phyloP scores from a whole-genome alignment of 805 yeast genomes.

The Candida incommunis region DNA sequence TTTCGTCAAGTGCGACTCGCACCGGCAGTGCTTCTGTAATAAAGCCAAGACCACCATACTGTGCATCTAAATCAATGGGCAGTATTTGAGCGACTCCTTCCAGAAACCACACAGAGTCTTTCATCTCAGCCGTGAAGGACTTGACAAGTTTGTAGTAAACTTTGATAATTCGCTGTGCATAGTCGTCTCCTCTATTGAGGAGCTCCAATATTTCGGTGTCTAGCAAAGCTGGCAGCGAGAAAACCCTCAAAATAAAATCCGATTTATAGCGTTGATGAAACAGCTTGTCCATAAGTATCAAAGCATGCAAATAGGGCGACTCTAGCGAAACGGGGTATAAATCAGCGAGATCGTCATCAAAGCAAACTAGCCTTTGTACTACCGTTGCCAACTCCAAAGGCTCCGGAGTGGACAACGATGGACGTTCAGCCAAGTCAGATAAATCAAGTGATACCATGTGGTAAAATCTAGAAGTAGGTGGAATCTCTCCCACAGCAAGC shows the following conservation, averaged over 20 bases:
- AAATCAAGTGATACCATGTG: slow-evolving; percentile 73
- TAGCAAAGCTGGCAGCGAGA: slow-evolving; percentile 85
- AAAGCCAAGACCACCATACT: slow-evolving; percentile 44
- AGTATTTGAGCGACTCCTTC: slow-evolving; percentile 82
- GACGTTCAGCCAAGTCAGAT: slow-evolving; percentile 71
- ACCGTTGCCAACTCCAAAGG: slow-evolving; percentile 6
- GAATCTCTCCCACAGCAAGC: slow-evolving; percentile 91
- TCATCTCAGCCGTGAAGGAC: slow-evolving; percentile 73
- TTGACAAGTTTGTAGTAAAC: slow-evolving; percentile 72
- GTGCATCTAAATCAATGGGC: slow-evolving; percentile 81
- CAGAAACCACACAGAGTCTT: slow-evolving; percentile 82
- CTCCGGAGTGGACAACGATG: slow-evolving; percentile 5
- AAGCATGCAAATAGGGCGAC: slow-evolving; percentile 78
- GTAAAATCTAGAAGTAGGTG: slow-evolving; percentile 50
- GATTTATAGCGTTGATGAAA: slow-evolving; percentile 66
- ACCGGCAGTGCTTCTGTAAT: slow-evolving; percentile 30
- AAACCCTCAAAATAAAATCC: slow-evolving; percentile 73
- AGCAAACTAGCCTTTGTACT: slow-evolving; percentile 34
- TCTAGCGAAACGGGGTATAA: slow-evolving; percentile 71
- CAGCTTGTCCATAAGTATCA: slow-evolving; percentile 73
- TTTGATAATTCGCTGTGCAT: slow-evolving; percentile 84
- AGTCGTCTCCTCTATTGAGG: slow-evolving; percentile 69
- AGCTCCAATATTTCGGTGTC: slow-evolving; percentile 68
- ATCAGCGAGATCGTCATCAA: slow-evolving; percentile 74
- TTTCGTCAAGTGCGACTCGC: slow-evolving; percentile 2